Evolutionary conservation across 768 basidiomycete genomes (phyloP).

Genomic region (Tephrocybe sp.): DNA sequence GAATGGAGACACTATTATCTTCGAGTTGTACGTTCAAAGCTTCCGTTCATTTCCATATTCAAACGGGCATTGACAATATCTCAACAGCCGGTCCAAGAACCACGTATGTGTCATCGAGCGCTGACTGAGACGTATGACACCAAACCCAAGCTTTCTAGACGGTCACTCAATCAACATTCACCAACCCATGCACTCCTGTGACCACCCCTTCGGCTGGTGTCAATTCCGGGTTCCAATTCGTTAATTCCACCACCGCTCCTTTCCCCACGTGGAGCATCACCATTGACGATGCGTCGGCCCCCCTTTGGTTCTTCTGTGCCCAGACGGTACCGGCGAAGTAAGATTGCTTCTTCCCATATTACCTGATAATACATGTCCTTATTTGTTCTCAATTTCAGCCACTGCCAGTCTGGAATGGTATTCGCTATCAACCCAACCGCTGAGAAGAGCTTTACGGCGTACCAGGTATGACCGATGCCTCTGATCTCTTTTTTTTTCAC

Average conservation of each 20-base stretch:
- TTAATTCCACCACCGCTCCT: slow-evolving; percentile 27
- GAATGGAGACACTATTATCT: slow-evolving; percentile 48
- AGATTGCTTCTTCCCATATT: slow-evolving; percentile 6
- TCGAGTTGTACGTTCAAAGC: slow-evolving; percentile 50
- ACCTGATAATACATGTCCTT: too few relatives aligned
- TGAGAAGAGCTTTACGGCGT: slow-evolving; percentile 45
- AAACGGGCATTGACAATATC: not conserved
- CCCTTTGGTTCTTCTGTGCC: slow-evolving; percentile 65
- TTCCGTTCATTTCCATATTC: not conserved
- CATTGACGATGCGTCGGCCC: slow-evolving; percentile 41
- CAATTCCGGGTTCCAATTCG: slow-evolving; percentile 52
- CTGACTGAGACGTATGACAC: not conserved
- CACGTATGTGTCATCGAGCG: slow-evolving; percentile 25
- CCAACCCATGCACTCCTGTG: slow-evolving; percentile 45
- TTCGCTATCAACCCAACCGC: slow-evolving; percentile 56
- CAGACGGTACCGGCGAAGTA: slow-evolving; percentile 36
- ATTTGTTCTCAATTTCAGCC: slow-evolving; percentile 28
- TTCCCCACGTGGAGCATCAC: slow-evolving; percentile 48
- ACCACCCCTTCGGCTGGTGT: slow-evolving; percentile 36
- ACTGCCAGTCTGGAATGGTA: slow-evolving; percentile 60
- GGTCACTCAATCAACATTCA: slow-evolving; percentile 62
- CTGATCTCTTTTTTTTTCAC: not conserved
- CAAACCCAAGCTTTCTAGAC: slow-evolving; percentile 31
- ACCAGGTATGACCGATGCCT: slow-evolving; percentile 33
- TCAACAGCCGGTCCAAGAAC: slow-evolving; percentile 39